Base-by-base conservation (phyloP, 2,329 filamentous ascomycete species). In the Domatiomyces catenatus region DNA sequence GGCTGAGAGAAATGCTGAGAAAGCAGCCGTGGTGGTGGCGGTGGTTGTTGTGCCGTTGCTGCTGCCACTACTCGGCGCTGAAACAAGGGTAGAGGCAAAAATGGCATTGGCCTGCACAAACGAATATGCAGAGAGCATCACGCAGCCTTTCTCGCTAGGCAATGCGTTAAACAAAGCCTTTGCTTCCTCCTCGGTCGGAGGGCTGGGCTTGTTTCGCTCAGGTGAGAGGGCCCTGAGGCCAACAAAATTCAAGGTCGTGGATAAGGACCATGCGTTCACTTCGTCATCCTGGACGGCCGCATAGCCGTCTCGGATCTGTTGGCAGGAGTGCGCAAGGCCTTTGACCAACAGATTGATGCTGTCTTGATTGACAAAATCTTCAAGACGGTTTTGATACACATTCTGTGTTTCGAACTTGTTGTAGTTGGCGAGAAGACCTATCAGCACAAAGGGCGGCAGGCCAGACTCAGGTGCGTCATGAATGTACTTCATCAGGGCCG, bases 371-470 rank as follows among this genome's bases (percentile, higher is more conserved):
- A 95, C 87, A 66, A 96, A 96, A 65, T 96, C 89, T 60, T 90
- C 88, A 15, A 98, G 75, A 24, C 90, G 84, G 55, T 93, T 72
- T 60, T 92, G 84, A 61, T 98, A 98, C 0, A 90, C 90, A 60
- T 98, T 98, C 64, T 94, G 89, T 51, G 93, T 90, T 67, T 98
- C 92, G 62, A 98, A 98, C 66, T 96, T 98, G 75, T 98, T 96
- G 75, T 96, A 96, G 69, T 96, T 98, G 57, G 86, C 85, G 49
- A 98, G 72, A 3, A 96, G 74, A 10, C 90, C 90, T 18, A 95
- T 74, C 8, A 96, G 76, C 12, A 83, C 79, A 58, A 95, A 88
- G 0, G 90, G 84, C 52, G 85, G 78, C 44, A 86, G 76, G 52
- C 78, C 79, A 60, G 75, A 74, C 17, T 73, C 69, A 32, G 77